phyloP scores from a whole-genome alignment of 768 basidiomycete species.

The Panellus pusillus region DNA sequence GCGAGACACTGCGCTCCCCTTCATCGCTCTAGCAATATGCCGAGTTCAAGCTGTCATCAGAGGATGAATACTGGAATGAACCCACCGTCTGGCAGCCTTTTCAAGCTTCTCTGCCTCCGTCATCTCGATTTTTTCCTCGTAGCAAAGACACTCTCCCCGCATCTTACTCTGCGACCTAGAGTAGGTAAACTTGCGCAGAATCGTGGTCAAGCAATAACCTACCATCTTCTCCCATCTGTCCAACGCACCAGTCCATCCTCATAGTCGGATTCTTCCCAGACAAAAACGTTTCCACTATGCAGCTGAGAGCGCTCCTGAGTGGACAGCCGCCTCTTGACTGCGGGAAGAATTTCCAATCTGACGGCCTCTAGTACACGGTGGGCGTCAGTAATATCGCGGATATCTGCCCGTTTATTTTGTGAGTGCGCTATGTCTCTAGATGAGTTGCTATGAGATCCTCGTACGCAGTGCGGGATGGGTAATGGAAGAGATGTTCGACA shows the following conservation, averaged over 20 bases:
- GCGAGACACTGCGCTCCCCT: slow-evolving; percentile 45
- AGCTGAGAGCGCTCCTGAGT: slow-evolving; percentile 53
- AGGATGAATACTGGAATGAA: background rate
- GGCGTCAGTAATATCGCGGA: slow-evolving; percentile 59
- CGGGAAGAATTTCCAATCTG: slow-evolving; percentile 51
- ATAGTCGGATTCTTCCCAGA: slow-evolving; percentile 68
- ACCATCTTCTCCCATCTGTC: slow-evolving; percentile 69
- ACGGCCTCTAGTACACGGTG: slow-evolving; percentile 63
- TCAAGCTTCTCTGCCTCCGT: slow-evolving; percentile 60
- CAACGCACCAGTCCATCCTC: slow-evolving; percentile 50
- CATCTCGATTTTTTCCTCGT: slow-evolving; percentile 62
- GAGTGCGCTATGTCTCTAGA: background rate
- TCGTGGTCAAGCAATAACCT: slow-evolving; percentile 1
- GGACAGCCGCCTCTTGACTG: slow-evolving; percentile 53
- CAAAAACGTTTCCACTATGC: slow-evolving; percentile 57
- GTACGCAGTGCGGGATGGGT: slow-evolving; percentile 28
- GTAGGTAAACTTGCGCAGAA: background rate
- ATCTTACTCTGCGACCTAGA: slow-evolving; percentile 65
- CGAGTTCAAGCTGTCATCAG: background rate
- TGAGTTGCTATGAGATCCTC: background rate
- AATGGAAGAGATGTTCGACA: background rate
- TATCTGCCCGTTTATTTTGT: slow-evolving; percentile 34
- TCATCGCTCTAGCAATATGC: slow-evolving; percentile 38
- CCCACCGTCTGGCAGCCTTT: slow-evolving; percentile 56
- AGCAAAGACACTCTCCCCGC: slow-evolving; percentile 63